Evolutionary conservation across 345 rosid genomes (phyloP).

Genomic region (Acer campestre): DNA sequence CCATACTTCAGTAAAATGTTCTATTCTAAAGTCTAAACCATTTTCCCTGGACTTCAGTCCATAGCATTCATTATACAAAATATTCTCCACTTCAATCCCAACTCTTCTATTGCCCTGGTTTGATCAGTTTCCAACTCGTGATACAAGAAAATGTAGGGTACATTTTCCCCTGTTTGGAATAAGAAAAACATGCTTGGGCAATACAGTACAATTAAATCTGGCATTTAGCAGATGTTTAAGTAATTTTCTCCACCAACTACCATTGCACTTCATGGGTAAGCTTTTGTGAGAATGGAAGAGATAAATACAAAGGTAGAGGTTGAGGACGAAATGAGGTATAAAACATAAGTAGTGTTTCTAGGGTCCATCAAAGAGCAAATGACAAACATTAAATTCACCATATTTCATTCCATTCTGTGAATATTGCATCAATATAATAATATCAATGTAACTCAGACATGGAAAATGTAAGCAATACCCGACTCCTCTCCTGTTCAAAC

Average conservation of each 20-base stretch:
- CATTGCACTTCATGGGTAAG: not conserved
- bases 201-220: not conserved
- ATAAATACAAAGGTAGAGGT: not conserved
- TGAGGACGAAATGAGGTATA: not conserved
- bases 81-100: no score
- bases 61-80: no score
- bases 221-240: not conserved
- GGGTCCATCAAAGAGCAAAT: not conserved
- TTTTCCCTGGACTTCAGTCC: not conserved
- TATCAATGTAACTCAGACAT: not conserved
- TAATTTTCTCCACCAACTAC: not conserved
- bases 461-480: slow-evolving; percentile 24
- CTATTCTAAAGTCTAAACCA: not conserved
- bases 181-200: not conserved
- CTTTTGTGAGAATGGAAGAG: not conserved
- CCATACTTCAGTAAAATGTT: not conserved
- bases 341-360: not conserved
- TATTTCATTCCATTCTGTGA: not conserved
- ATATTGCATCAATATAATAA: not conserved
- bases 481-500: slow-evolving; percentile 32
- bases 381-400: not conserved
- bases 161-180: not conserved
- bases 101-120: no score
- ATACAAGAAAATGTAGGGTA: not conserved
- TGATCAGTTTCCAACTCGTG: not conserved